These are phyloP conservation scores for Calycina herbarum DNA, from an alignment of 2,329 filamentous ascomycete genomes.

Conservation along the genomic window DNA sequence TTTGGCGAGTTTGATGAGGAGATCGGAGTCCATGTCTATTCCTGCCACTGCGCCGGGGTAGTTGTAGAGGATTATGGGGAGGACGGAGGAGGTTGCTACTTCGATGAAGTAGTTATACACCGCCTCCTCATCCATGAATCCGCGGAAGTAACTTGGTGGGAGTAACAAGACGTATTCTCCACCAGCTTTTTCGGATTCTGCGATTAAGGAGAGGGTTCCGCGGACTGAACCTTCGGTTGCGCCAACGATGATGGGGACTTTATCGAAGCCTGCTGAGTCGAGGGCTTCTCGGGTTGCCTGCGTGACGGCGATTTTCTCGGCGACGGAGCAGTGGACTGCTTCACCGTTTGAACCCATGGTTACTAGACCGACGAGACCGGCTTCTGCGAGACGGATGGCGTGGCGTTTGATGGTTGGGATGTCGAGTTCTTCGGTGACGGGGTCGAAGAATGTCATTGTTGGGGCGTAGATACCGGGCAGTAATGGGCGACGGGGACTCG, in stretches of 20 bases:
- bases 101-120: conserved; percentile 64
- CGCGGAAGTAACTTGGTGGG: conserved; percentile 80
- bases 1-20: conserved; percentile 74
- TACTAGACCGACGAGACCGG: conserved; percentile 78
- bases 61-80: conserved; percentile 87
- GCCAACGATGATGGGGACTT: conserved; percentile 79
- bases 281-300: conserved; percentile 78
- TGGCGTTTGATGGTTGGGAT: conserved; percentile 77
- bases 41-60: conserved; percentile 85
- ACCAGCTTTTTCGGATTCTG: conserved; percentile 65
- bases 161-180: conserved; percentile 80
- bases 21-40: conserved; percentile 86
- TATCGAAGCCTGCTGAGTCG: conserved; percentile 73
- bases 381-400: conserved; percentile 72
- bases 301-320: conserved; percentile 75
- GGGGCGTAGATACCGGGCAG: conserved; percentile 84
- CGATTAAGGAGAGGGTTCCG: conserved; percentile 74
- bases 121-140: conserved; percentile 69
- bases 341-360: conserved; percentile 91
- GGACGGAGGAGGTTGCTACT: conserved; percentile 72
- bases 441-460: conserved; percentile 88
- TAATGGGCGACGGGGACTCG: conserved; percentile 54
- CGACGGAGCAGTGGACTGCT: conserved; percentile 77
- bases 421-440: conserved; percentile 81
- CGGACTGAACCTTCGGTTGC: conserved; percentile 79